Evolutionary conservation across 2,329 filamentous ascomycete genomes (phyloP).

Genomic region (Xylaria sp.): DNA sequence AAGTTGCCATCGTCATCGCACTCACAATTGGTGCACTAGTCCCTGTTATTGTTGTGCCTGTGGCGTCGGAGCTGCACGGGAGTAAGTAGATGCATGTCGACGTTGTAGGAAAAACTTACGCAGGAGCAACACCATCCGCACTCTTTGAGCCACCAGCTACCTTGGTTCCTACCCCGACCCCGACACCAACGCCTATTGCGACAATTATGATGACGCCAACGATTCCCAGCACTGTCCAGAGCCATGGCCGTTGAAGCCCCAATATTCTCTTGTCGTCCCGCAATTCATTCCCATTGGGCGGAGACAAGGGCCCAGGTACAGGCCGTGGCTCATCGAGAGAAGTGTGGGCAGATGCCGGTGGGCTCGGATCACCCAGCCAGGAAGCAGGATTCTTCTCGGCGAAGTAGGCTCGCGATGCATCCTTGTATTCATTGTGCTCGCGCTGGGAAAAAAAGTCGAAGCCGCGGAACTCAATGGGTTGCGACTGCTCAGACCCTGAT

Average conservation of each 20-base stretch:
- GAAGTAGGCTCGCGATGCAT: slow-evolving; percentile 46
- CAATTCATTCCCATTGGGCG: slow-evolving; percentile 8
- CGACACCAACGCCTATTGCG: slow-evolving; percentile 51
- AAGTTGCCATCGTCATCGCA: slow-evolving; percentile 22
- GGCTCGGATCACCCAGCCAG: slow-evolving; percentile 49
- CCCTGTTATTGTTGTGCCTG: slow-evolving; percentile 18
- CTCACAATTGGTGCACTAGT: neutral
- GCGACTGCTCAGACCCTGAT: slow-evolving; percentile 22
- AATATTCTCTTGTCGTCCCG: slow-evolving; percentile 40
- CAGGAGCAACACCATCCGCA: slow-evolving; percentile 33
- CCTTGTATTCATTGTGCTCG: slow-evolving; percentile 45
- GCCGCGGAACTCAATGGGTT: slow-evolving; percentile 46
- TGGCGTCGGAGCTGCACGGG: slow-evolving; percentile 20
- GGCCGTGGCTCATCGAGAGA: slow-evolving; percentile 25
- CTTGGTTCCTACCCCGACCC: slow-evolving; percentile 48
- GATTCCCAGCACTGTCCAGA: slow-evolving; percentile 51
- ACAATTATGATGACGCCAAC: slow-evolving; percentile 48
- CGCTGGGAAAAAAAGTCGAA: slow-evolving; percentile 48
- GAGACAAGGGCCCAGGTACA: slow-evolving; percentile 21
- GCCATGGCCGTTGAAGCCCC: slow-evolving; percentile 47
- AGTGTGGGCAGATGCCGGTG: slow-evolving; percentile 41
- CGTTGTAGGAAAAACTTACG: slow-evolving; percentile 37
- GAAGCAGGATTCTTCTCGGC: slow-evolving; percentile 40
- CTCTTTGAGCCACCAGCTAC: slow-evolving; percentile 20
- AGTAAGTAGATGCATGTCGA: slow-evolving; percentile 20